A percentile compares a stretch with the other conserved stretches of the same genome.
Evolutionary conservation across 345 rosid genomes (phyloP).

Genomic region (Eucalyptus cloeziana): DNA sequence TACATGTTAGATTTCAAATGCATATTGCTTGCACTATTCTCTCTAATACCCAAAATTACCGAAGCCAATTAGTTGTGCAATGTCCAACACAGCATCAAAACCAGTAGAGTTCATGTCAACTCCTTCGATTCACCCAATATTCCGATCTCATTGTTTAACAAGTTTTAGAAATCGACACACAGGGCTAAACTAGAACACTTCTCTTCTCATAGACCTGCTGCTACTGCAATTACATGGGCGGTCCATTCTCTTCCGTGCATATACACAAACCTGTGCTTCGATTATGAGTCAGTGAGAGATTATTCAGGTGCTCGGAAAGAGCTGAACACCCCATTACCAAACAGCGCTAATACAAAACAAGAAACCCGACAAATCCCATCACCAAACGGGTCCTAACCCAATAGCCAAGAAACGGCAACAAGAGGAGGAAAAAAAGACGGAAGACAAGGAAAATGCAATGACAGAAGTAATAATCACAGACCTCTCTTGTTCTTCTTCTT

Average conservation of each 20-base stretch:
- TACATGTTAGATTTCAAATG: neutral
- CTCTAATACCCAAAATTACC: neutral
- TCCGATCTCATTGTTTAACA: neutral
- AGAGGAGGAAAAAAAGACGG: neutral
- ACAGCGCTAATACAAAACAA: neutral
- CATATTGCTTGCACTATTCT: neutral
- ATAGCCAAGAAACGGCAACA: neutral
- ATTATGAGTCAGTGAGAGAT: neutral
- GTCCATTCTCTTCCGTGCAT: neutral
- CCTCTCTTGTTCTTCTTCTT: slow-evolving; percentile 9
- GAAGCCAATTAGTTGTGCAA: neutral
- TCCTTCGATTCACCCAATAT: neutral
- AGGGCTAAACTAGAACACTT: neutral
- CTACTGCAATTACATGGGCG: neutral
- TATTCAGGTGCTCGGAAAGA: neutral
- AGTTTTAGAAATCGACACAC: neutral
- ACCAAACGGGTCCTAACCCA: neutral
- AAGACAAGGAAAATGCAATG: neutral
- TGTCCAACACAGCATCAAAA: neutral
- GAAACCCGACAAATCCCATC: neutral
- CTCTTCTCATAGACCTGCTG: neutral
- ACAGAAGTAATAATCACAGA: neutral
- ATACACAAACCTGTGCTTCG: neutral
- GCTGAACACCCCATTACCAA: neutral
- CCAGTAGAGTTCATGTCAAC: neutral